Percentiles rank a stretch among this genome's conserved stretches.
Evolutionary conservation across 306 rosid species (phyloP).

Genomic region (Quillaja saponaria): DNA sequence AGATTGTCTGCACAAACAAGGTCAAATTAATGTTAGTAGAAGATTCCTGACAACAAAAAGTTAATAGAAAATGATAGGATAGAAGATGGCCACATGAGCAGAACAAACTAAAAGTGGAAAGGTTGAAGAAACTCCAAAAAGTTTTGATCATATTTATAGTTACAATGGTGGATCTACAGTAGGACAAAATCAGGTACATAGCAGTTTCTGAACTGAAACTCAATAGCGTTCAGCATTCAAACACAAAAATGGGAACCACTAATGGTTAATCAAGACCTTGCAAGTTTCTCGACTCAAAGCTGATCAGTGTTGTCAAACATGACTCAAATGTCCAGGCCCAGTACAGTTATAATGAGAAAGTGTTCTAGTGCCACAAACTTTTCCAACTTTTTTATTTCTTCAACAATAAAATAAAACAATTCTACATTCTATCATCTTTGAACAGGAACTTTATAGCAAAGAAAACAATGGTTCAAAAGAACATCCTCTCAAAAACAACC

Average conservation of each 20-base stretch:
- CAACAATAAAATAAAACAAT: background rate
- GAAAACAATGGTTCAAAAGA: conserved; percentile 4
- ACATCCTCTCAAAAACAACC: conserved; percentile 14
- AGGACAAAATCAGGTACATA: too few relatives aligned
- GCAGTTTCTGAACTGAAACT: too few relatives aligned
- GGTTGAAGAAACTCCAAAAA: too few relatives aligned
- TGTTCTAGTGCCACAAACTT: conserved; percentile 1
- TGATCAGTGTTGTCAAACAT: too few relatives aligned
- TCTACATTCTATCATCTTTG: conserved; percentile 4
- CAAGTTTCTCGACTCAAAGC: too few relatives aligned
- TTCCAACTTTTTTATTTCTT: background rate
- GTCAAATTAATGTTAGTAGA: conserved; percentile 25
- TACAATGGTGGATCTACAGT: too few relatives aligned
- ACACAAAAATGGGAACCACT: too few relatives aligned
- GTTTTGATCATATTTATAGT: too few relatives aligned
- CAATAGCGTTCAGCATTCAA: too few relatives aligned
- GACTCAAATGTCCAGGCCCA: background rate
- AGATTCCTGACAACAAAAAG: background rate
- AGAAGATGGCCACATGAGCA: background rate
- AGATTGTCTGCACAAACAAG: conserved; percentile 72
- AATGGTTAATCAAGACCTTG: too few relatives aligned
- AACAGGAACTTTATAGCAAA: conserved; percentile 10
- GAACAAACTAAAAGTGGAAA: background rate
- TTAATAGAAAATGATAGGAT: background rate
- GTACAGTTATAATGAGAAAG: conserved; percentile 13